Conservation (phyloP, 345 rosid species). For the Sapria himalayana region DNA sequence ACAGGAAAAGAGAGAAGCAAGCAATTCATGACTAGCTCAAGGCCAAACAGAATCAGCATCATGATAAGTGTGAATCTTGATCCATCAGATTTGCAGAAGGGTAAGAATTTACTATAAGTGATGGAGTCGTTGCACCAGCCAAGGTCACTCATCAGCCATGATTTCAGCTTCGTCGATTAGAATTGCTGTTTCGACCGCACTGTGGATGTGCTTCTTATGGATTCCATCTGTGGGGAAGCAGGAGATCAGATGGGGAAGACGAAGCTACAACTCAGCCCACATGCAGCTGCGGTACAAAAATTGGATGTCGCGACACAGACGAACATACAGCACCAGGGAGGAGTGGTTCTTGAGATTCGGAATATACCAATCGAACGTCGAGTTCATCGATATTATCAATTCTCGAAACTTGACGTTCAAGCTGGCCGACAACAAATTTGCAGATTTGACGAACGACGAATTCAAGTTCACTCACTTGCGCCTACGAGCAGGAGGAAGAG, state of each 20-base stretch:
- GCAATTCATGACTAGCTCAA: too few species aligned
- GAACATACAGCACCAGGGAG: conserved; percentile 16
- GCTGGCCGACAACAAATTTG: conserved; percentile 56
- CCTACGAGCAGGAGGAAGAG: conserved; percentile 3
- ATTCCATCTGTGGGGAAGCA: conserved; percentile 13
- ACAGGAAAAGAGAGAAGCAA: too few species aligned
- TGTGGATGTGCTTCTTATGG: conserved; percentile 13
- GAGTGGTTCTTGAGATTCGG: conserved; percentile 40
- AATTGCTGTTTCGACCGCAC: conserved; percentile 10
- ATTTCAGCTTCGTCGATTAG: not conserved
- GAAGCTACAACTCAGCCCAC: conserved; percentile 8
- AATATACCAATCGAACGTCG: conserved; percentile 42
- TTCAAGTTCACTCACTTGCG: conserved; percentile 34
- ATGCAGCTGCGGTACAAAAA: conserved; percentile 27
- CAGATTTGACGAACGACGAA: conserved; percentile 67
- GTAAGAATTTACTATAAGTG: too few species aligned
- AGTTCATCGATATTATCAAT: conserved; percentile 42
- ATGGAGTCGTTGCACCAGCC: too few species aligned
- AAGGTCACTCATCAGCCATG: too few species aligned
- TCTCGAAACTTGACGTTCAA: conserved; percentile 35
- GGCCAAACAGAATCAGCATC: too few species aligned
- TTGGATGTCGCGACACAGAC: conserved; percentile 27
- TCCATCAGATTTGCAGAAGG: too few species aligned
- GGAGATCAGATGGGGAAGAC: not conserved
- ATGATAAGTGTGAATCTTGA: too few species aligned